phyloP scores from a whole-genome alignment of 2,329 filamentous ascomycete species.

The Penicillium sp. region DNA sequence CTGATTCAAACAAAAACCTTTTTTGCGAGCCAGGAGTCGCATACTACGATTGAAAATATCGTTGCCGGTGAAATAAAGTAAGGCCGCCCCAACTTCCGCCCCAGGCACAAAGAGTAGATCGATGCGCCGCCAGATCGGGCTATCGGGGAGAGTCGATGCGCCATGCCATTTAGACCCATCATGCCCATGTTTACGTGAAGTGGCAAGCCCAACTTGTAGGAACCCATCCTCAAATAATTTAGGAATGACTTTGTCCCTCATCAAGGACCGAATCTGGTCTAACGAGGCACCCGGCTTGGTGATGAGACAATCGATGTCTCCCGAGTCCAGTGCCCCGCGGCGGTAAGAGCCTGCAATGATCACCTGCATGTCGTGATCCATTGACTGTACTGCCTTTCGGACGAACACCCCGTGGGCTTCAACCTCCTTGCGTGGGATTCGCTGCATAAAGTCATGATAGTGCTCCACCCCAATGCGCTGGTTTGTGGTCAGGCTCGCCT shows the following conservation, averaged over 20 bases:
- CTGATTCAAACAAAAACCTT: slow-evolving; percentile 83
- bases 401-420: slow-evolving; percentile 68
- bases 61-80: slow-evolving; percentile 96
- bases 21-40: slow-evolving; percentile 74
- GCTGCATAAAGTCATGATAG: slow-evolving; percentile 73
- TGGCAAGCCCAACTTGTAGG: slow-evolving; percentile 68
- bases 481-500: slow-evolving; percentile 64
- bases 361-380: slow-evolving; percentile 67
- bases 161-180: slow-evolving; percentile 85
- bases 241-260: slow-evolving; percentile 64
- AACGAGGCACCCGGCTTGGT: slow-evolving; percentile 64
- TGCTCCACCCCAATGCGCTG: slow-evolving; percentile 77
- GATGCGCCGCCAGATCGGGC: slow-evolving; percentile 71
- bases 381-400: slow-evolving; percentile 53
- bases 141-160: slow-evolving; percentile 68
- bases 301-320: slow-evolving; percentile 84
- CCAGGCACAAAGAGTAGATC: slow-evolving; percentile 83
- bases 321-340: slow-evolving; percentile 69
- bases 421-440: slow-evolving; percentile 78
- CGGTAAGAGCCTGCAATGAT: slow-evolving; percentile 84
- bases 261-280: slow-evolving; percentile 60
- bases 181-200: slow-evolving; percentile 42
- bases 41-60: slow-evolving; percentile 92
- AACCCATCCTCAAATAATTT: slow-evolving; percentile 63
- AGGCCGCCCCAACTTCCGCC: slow-evolving; percentile 74